Conservation (phyloP, 352 stramenopile species). For the Phytopythium delawarense region DNA sequence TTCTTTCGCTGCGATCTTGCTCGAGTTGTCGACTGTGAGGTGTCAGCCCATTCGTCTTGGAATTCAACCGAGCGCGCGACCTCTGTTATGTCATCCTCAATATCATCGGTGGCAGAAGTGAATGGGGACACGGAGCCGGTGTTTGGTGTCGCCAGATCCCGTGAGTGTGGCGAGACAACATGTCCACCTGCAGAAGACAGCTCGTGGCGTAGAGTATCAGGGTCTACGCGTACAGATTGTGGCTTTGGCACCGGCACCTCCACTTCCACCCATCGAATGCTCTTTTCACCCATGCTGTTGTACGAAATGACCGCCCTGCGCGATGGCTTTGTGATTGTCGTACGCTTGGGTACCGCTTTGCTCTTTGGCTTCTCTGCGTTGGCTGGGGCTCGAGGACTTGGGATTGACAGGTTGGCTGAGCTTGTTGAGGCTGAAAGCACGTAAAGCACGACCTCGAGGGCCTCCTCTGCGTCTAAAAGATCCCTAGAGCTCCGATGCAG, state of each 20-base stretch:
- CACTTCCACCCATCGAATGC: constrained; percentile 39
- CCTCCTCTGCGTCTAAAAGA: not conserved
- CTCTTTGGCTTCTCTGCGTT: not conserved
- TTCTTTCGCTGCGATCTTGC: constrained; percentile 3
- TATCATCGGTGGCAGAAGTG: not conserved
- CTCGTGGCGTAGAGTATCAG: not conserved
- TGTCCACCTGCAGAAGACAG: not conserved
- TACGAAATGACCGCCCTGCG: constrained; percentile 50
- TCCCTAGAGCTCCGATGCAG: not conserved
- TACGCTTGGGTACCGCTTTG: not conserved
- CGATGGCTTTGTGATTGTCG: constrained; percentile 3
- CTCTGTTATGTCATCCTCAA: not conserved
- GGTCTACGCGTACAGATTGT: not conserved
- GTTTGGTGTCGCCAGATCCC: not conserved
- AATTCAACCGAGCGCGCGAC: not conserved
- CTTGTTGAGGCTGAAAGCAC: not conserved
- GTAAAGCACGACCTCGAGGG: not conserved
- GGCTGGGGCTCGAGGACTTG: not conserved
- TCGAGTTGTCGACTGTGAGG: not conserved
- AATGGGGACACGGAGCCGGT: not conserved
- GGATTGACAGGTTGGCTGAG: not conserved
- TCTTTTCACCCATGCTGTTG: constrained; percentile 66
- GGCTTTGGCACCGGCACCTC: not conserved
- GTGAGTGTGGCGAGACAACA: not conserved
- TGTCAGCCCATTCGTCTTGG: not conserved